Base-by-base conservation (phyloP, 2,329 filamentous ascomycete genomes). In the Fusarium tupiense region DNA sequence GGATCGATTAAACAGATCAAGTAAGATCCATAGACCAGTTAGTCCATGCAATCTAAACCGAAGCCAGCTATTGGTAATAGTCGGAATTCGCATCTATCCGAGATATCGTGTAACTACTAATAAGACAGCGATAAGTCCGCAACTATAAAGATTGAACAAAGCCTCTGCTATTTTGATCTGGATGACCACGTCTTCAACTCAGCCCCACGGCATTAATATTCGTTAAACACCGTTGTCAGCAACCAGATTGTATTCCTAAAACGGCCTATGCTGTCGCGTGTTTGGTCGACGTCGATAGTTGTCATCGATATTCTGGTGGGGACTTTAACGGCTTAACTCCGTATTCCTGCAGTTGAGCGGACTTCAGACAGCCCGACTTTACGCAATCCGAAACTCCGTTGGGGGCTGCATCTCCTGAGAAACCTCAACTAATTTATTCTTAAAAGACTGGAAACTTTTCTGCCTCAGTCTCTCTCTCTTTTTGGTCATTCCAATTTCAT, bases 391-490 rank as follows among this genome's bases (percentile, higher is more conserved):
- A 73, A 71, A 75, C 53, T 67, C 73, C 69, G 73, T 75, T 75
- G 72, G 64, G 72, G 66, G 56, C 47, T 56, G n/a, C 53, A 59
- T 75, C 72, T 75, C 69, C 69, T 75, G 72, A 75, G 72, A 70
- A 56, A 54, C 22, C 72, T 67, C 60, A 75, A 73, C 72, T 73
- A 53, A 67, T 64, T 67, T 58, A 44, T 54, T 61, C 40, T 60
- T 46, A 62, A 58, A 56, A 46, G 31, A 37, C 67, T 53, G 66
- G 47, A 41, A 35, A 35, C 29, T 19, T 40, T 54, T 33, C 29
- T 63, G 37, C 52, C 49, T 53, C 14, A 31, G 50, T 52, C 33
- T 19, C 41, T 41, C 58, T 54, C 22, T 20, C 22, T n/a, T 22
- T 24, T 14, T 40, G n/a, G 20, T 11, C 13, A 54, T 54, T 47